These are phyloP conservation scores for Dryas integrifolia DNA, from an alignment of 331 rosid species.

Conservation along the genomic window DNA sequence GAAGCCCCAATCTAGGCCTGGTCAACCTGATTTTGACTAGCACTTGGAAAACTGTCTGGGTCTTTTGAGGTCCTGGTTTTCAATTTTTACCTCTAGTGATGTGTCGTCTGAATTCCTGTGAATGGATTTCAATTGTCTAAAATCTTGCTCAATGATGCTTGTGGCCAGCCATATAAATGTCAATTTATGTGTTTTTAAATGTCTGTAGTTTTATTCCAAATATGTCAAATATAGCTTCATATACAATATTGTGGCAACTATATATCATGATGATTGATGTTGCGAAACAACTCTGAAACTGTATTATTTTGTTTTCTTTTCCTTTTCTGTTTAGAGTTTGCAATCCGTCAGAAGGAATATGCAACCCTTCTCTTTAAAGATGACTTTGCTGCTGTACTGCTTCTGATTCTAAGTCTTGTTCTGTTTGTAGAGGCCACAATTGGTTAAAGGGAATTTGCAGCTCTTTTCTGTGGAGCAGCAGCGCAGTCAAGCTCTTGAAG, in stretches of 20 bases:
- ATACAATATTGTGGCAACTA: not conserved
- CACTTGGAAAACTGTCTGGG: not conserved
- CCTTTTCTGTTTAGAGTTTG: not conserved
- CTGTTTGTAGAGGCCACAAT: conserved; percentile 71
- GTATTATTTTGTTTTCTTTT: not conserved
- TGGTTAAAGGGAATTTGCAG: conserved; percentile 99
- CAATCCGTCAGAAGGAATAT: not conserved
- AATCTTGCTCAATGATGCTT: not conserved
- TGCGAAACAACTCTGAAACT: conserved; percentile 3
- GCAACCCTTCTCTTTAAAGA: not conserved
- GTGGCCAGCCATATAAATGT: not conserved
- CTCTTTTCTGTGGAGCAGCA: conserved; percentile 95
- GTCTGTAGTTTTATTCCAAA: not conserved
- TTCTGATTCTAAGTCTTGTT: conserved; percentile 17
- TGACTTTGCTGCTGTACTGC: conserved; percentile 14
- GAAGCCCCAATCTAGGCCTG: not conserved
- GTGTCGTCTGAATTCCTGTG: not conserved
- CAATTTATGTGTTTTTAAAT: not conserved
- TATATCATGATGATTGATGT: not conserved
- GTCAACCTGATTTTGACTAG: not conserved
- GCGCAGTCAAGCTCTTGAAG: conserved; percentile 99
- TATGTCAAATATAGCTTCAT: conserved; percentile 12
- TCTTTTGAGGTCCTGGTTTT: not conserved
- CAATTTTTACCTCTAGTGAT: not conserved
- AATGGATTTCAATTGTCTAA: not conserved